phyloP scores from a whole-genome alignment of 2,329 filamentous ascomycete species.

The Raffaelea arxii region DNA sequence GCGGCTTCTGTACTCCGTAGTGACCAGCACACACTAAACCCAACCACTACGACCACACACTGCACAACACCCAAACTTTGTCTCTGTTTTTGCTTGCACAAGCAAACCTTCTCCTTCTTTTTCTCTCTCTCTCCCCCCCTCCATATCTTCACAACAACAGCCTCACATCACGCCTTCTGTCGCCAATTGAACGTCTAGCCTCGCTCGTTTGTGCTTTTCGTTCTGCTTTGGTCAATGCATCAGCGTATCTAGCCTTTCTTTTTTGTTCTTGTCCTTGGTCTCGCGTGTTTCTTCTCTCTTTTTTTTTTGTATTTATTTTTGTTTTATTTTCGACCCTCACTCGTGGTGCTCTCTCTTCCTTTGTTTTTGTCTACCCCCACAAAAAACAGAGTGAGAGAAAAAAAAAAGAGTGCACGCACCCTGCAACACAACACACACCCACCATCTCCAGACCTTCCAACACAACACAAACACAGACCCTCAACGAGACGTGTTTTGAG shows the following conservation, averaged over 20 bases:
- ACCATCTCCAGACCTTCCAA: too few species aligned
- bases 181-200: not conserved
- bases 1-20: too few species aligned
- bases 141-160: not conserved
- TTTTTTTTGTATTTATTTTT: not conserved
- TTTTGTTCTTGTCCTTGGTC: slow-evolving; percentile 1
- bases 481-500: not conserved
- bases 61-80: too few species aligned
- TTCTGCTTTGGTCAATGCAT: not conserved
- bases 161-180: not conserved
- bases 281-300: not conserved
- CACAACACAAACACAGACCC: too few species aligned
- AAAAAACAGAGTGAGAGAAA: not conserved
- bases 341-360: not conserved
- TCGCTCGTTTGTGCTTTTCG: not conserved
- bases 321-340: not conserved
- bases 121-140: not conserved
- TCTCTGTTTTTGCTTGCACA: too few species aligned
- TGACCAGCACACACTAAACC: not conserved
- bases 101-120: not conserved
- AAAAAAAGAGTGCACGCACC: not conserved
- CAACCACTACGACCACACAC: slow-evolving; percentile 1
- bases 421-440: not conserved
- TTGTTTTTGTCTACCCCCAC: not conserved
- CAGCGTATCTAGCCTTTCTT: not conserved